Evolutionary conservation across 192 early-diverging fungal species (phyloP).

Genomic region (Coemansia sp.): DNA sequence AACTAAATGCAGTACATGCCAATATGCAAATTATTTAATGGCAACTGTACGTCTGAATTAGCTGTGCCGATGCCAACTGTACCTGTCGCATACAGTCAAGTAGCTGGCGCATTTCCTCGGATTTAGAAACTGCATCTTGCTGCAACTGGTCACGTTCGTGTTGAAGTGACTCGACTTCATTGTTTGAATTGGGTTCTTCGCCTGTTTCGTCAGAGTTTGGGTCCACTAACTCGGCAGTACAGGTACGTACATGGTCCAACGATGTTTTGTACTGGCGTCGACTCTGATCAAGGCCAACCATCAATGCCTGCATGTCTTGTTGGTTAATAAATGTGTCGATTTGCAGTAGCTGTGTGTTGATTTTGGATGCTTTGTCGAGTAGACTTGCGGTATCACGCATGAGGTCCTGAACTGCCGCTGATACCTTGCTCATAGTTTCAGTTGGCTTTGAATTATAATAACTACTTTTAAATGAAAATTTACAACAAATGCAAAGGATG

Average conservation of each 20-base stretch:
- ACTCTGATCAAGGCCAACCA: slow-evolving; percentile 28
- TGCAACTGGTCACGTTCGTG: slow-evolving; percentile 22
- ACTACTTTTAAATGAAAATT: too few relatives aligned
- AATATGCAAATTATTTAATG: too few relatives aligned
- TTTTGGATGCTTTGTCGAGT: slow-evolving; percentile 42
- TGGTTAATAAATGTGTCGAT: slow-evolving; percentile 34
- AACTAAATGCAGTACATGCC: not conserved
- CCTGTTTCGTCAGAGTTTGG: not conserved
- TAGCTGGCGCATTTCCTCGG: slow-evolving; percentile 30
- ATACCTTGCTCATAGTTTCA: slow-evolving; percentile 28
- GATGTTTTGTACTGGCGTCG: slow-evolving; percentile 28
- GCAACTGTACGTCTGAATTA: slow-evolving; percentile 27
- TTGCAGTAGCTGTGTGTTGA: slow-evolving; percentile 38
- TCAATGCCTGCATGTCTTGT: slow-evolving; percentile 10
- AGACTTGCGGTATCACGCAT: slow-evolving; percentile 48
- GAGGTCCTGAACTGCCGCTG: slow-evolving; percentile 39
- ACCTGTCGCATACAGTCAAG: slow-evolving; percentile 43
- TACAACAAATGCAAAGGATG: too few relatives aligned
- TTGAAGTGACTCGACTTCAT: slow-evolving; percentile 11
- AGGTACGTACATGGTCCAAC: slow-evolving; percentile 16
- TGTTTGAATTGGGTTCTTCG: slow-evolving; percentile 1
- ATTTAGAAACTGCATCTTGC: slow-evolving; percentile 28
- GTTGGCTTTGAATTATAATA: too few relatives aligned
- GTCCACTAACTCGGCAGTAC: not conserved
- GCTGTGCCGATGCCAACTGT: slow-evolving; percentile 43